phyloP scores from a whole-genome alignment of 208 protist genomes.

The Wallacemonas sp. region DNA sequence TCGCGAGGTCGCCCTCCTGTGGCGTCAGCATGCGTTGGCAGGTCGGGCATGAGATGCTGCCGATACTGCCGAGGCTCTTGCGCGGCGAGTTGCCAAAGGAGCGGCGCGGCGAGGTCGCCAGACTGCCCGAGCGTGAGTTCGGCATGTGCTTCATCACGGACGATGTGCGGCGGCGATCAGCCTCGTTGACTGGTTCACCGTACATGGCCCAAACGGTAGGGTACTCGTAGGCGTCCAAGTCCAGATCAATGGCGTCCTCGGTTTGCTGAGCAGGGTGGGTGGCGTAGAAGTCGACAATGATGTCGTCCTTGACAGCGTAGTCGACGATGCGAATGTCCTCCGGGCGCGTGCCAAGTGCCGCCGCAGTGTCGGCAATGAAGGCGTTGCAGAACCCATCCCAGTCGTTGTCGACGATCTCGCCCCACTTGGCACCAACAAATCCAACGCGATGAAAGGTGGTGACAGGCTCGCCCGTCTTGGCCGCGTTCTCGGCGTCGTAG shows the following conservation, averaged over 20 bases:
- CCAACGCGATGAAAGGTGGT: slow-evolving; percentile 73
- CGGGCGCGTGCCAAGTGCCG: slow-evolving; percentile 31
- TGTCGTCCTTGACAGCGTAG: slow-evolving; percentile 43
- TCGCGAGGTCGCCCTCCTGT: not conserved
- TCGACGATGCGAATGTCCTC: slow-evolving; percentile 41
- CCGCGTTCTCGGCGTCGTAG: slow-evolving; percentile 22
- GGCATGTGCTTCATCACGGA: slow-evolving; percentile 42
- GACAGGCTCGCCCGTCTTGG: not conserved
- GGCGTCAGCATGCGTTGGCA: slow-evolving; percentile 18
- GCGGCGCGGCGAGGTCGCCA: slow-evolving; percentile 8
- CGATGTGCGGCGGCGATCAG: slow-evolving; percentile 1
- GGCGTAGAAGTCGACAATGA: slow-evolving; percentile 63
- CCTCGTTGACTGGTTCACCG: slow-evolving; percentile 23
- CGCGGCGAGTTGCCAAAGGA: slow-evolving; percentile 6
- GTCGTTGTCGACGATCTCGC: slow-evolving; percentile 29
- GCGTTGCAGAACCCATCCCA: slow-evolving; percentile 35
- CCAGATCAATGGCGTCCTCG: slow-evolving; percentile 35
- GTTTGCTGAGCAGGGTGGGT: slow-evolving; percentile 30
- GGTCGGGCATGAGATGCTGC: slow-evolving; percentile 22
- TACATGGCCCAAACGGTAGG: slow-evolving; percentile 60
- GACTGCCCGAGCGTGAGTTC: slow-evolving; percentile 14
- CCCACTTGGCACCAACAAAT: slow-evolving; percentile 67
- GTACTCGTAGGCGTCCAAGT: slow-evolving; percentile 43
- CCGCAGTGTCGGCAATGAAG: slow-evolving; percentile 54
- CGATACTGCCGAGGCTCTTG: slow-evolving; percentile 15